Evolutionary conservation across 345 rosid species (phyloP), one percentile per base, ranked within the genome.

Genomic region (Corymbia maculata): DNA sequence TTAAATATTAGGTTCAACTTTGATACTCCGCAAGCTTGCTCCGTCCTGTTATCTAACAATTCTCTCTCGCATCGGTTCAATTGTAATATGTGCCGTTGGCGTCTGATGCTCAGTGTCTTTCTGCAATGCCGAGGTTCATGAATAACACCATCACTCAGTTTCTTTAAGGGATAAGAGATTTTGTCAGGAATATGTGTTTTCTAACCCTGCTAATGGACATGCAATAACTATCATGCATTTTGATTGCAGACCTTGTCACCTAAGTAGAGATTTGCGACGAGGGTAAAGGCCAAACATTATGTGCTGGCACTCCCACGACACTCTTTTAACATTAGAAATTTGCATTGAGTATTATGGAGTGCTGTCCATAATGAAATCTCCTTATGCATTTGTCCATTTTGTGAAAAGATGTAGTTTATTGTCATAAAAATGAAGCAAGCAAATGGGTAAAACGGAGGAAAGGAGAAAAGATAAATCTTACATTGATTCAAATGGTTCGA

Each of bases 41-140:
- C 57, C 2, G 0, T 2, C 22, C 24, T 52, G 7, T 52, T 52
- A 52, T 52, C 57, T 52, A 52, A 52, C 24, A 52, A 52, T 22
- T 52, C 55, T 52, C 8, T 52, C 1, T 52, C 1, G 57, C 57
- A 17, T 52, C 9, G 9, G 53, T 1, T 52, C 57, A 52, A 52
- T 52, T 52, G 0, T 52, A 0, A 22, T 17, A 52, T 9, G 57
- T 52, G 0, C 9, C 24, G 0, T 52, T 52, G 57, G 5, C 6
- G 55, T 55, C 28, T 5, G 26, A 19, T 55, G 61, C 61, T 55
- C 61, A 8, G 0, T 22, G 26, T 57, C 64, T 57, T 57, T 4
- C 59, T 22, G 6, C 64, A 22, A 55, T 5, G n/a, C n/a, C n/a
- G n/a, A n/a, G n/a, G n/a, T 55, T 55, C 28, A 22, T 22, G 61